Evolutionary conservation across 192 early-diverging fungal genomes (phyloP).

Genomic region (Ambispora gerdemannii): DNA sequence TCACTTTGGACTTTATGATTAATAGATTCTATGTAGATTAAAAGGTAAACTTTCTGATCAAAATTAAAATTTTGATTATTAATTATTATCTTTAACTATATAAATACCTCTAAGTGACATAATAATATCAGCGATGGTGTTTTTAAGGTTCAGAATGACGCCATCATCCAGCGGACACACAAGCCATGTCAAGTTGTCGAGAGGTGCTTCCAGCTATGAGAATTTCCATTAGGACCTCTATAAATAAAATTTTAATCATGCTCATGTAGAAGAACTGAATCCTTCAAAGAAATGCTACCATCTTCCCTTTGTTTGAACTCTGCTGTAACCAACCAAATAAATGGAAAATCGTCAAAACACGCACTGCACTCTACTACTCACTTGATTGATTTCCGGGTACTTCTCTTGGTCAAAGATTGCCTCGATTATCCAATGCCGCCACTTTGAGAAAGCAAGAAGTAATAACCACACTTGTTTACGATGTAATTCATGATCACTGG

Average conservation of each 20-base stretch:
- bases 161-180: conserved; percentile 14
- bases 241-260: neutral
- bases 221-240: neutral
- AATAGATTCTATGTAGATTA: neutral
- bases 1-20: neutral
- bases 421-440: conserved; percentile 28
- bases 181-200: conserved; percentile 18
- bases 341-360: too few species aligned
- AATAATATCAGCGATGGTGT: conserved; percentile 17
- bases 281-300: too few species aligned
- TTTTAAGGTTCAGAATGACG: neutral
- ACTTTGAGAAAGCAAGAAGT: conserved; percentile 24
- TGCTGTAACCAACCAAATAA: too few species aligned
- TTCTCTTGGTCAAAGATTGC: conserved; percentile 11
- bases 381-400: conserved; percentile 13
- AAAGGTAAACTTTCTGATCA: neutral
- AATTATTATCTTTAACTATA: neutral
- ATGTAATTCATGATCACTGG: neutral
- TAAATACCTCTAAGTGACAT: conserved; percentile 9
- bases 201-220: conserved; percentile 18
- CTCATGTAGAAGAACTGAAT: neutral
- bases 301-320: too few species aligned
- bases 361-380: neutral
- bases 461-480: conserved; percentile 18
- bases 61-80: neutral